Evolutionary conservation across 1,284 basidiomycete species (phyloP), one percentile per base, ranked within the genome.

Genomic region (Marasmius fiardii): DNA sequence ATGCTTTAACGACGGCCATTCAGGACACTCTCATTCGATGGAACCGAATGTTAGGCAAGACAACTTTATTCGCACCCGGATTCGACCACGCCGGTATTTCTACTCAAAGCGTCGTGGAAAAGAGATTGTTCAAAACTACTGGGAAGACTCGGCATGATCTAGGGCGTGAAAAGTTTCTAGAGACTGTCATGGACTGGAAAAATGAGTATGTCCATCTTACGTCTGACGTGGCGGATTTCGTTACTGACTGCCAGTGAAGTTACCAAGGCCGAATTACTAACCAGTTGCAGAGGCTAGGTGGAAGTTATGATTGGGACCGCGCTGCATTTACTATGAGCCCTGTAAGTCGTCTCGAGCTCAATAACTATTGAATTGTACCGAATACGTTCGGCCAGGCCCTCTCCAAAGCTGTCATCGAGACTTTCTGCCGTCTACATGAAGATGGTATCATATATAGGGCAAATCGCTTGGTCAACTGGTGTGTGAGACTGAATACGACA

Each of bases 11-110:
- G 1, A 85, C 92, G 23, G 90, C 95, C 1, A 90, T 99, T 58
- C 95, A 99, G 69, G 97, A 99, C 70, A 76, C 85, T 1, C 74
- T 98, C 57, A 78, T 93, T 55, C 82, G 95, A 68, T 98, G 95
- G 94, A 93, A 95, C 71, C 90, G 94, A 34, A 99, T 99, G 97
- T 77, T 92, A 53, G 96, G 96, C 2, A 94, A 90, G 74, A 93
- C 93, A 4, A 90, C 90, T 0, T 78, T 98, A 1, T 99, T 92
- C 67, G 85, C 90, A 3, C 97, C 97, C 0, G 97, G 97, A 7
- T 99, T 95, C 67, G 97, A 99, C 72, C 97, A 99, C 68, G 97
- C 97, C 4, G 95, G 96, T 65, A 99, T 99, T 61, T 96, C 96
- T 0, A 99, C 97, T 0, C 97, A 99, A 72, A 94, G 93, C 50